Evolutionary conservation across 352 stramenopile species (phyloP), one percentile per base, ranked within the genome.

Genomic region (Discostella stelligera): DNA sequence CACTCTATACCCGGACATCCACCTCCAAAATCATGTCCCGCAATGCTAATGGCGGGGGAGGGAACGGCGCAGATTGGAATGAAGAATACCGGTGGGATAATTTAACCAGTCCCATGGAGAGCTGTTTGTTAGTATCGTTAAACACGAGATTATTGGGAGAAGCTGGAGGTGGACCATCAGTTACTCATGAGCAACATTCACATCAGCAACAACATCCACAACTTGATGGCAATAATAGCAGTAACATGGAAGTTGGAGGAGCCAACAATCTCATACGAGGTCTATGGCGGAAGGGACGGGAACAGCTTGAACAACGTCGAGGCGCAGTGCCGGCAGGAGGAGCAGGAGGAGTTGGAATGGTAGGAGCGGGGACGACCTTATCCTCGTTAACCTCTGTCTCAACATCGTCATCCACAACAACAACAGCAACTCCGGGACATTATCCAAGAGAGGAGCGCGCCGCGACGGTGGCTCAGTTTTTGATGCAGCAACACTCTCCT

Each of bases 41-140:
- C 32, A 44, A 41, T 13, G 55, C 58, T 39, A 74, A 77, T 25
- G 61, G 61, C n/a, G 62, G 72, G 37, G 56, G 67, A 5, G 67
- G 67, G n/a, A 84, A 78, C 23, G 74, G 78, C 18, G 69, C 78
- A 16, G 78, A 85, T 53, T 85, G 72, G 72, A 71, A 85, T 46
- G 78, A 85, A 56, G 78, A 85, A 56, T 79, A 79, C 53, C 61
- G 78, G 20, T 85, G 78, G 78, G 59, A 85, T 41, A 20, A 14
- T 25, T 13, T 80, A 7, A 23, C 18, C 2, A 76, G 46, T 58
- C 76, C 76, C 27, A 74, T 75, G 64, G 76, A 83, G 54, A 60
- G 50, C 3, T 61, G 52, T 18, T 59, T 84, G 6, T 54, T 68
- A 1, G 60, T 83, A 0, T 50, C 58, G 39, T 53, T 83, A 14